phyloP scores from a whole-genome alignment of 2,329 filamentous ascomycete genomes.

The Erysiphe pulchra region DNA sequence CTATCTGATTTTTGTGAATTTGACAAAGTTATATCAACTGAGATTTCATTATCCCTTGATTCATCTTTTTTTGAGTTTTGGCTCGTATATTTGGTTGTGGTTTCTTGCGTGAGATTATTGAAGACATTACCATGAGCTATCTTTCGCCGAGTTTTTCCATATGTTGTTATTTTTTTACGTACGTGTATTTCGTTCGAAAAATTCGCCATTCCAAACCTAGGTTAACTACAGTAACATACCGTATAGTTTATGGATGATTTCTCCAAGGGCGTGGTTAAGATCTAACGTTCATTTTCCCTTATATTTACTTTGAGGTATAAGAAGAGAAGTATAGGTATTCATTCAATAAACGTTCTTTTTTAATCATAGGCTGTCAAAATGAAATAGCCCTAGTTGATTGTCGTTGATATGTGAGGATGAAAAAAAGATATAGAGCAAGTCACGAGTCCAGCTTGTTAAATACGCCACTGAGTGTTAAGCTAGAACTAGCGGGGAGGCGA shows the following conservation, averaged over 20 bases:
- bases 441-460: too few relatives aligned
- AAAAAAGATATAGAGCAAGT: too few relatives aligned
- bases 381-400: too few relatives aligned
- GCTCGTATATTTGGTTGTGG: conserved; percentile 4
- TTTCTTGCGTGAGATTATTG: conserved; percentile 4
- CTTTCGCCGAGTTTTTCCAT: conserved; percentile 12
- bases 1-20: background rate
- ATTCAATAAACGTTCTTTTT: too few relatives aligned
- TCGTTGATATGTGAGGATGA: too few relatives aligned
- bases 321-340: too few relatives aligned
- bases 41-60: background rate
- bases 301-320: too few relatives aligned
- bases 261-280: too few relatives aligned
- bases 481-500: too few relatives aligned
- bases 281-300: too few relatives aligned
- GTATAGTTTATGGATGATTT: background rate
- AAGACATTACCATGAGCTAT: conserved; percentile 11
- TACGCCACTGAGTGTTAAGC: too few relatives aligned
- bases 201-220: conserved; percentile 7
- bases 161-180: conserved; percentile 12
- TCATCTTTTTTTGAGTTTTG: background rate
- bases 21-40: background rate
- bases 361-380: too few relatives aligned
- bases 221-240: background rate
- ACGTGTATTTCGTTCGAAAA: conserved; percentile 3